A percentile compares a stretch with the other conserved stretches of the same genome.
phyloP scores from a whole-genome alignment of 352 stramenopile genomes.

The Phytophthora multivora region DNA sequence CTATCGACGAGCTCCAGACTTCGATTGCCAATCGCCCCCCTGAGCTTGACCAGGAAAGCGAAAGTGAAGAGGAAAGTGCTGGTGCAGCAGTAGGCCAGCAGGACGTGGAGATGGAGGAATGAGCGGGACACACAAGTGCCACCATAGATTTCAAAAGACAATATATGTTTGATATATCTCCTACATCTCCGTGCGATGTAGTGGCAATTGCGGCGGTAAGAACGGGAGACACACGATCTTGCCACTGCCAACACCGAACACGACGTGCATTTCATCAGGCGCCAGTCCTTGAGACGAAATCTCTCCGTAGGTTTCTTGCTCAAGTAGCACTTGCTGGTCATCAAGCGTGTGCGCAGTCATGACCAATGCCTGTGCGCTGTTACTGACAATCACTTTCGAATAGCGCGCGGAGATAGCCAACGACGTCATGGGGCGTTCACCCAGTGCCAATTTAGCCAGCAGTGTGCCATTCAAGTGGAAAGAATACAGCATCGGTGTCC shows the following conservation, averaged over 20 bases:
- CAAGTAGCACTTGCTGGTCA: conserved; percentile 58
- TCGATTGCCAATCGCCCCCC: conserved; percentile 63
- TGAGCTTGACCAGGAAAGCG: conserved; percentile 61
- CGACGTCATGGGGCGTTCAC: conserved; percentile 47
- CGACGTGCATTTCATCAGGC: conserved; percentile 73
- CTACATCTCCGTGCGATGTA: conserved; percentile 30
- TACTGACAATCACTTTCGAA: conserved; percentile 75
- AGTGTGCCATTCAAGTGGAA: conserved; percentile 79
- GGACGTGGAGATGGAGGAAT: conserved; percentile 87
- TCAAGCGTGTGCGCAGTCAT: conserved; percentile 56
- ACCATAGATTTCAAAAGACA: conserved; percentile 56
- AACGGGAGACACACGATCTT: conserved; percentile 65
- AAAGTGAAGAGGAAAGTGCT: conserved; percentile 40
- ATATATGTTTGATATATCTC: conserved; percentile 47
- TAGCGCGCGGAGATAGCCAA: conserved; percentile 65
- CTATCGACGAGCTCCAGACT: conserved; percentile 55
- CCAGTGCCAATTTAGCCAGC: conserved; percentile 48
- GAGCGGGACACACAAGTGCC: conserved; percentile 30
- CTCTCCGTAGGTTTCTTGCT: conserved; percentile 47
- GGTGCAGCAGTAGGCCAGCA: conserved; percentile 47
- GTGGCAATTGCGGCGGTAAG: conserved; percentile 20
- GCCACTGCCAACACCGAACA: conserved; percentile 67
- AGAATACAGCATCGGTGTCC: conserved; percentile 54
- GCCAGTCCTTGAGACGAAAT: conserved; percentile 68
- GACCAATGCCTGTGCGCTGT: conserved; percentile 45